Conservation (phyloP, 108 stramenopile genomes). For the Poteriospumella lacustris region DNA sequence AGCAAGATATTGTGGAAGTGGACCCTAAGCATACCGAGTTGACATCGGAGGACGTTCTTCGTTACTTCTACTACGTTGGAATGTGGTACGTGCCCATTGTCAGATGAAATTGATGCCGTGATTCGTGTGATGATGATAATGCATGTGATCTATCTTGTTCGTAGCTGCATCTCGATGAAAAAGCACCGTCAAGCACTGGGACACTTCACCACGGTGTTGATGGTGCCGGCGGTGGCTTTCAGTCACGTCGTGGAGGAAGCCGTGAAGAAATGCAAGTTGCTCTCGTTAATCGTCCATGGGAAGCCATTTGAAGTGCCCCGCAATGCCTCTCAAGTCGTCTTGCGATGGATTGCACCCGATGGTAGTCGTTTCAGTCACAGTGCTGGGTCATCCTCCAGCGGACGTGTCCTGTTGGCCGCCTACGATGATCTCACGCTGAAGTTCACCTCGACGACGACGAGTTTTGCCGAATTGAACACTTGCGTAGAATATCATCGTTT, state of each 20-base stretch:
- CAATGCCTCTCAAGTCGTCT: neutral
- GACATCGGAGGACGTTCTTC: neutral
- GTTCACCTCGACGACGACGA: neutral
- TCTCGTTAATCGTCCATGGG: neutral
- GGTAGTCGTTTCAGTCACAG: no score
- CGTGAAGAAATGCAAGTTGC: neutral
- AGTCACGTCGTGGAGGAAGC: neutral
- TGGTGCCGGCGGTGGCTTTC: neutral
- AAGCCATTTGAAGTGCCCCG: neutral
- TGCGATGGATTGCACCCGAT: no score
- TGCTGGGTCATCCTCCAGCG: no score
- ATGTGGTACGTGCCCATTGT: neutral
- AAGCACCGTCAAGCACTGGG: no score
- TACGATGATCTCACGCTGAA: neutral
- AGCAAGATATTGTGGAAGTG: neutral
- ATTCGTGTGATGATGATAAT: no score
- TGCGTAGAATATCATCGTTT: neutral
- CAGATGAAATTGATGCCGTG: no score
- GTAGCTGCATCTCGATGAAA: no score
- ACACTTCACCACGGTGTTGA: neutral
- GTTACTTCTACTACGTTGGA: neutral
- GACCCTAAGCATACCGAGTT: neutral
- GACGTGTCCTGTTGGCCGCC: neutral
- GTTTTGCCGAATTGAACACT: neutral
- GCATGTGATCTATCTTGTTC: no score